Evolutionary conservation across 371 early-diverging fungal species (phyloP).

Genomic region (Syncephalastrum contaminatum): DNA sequence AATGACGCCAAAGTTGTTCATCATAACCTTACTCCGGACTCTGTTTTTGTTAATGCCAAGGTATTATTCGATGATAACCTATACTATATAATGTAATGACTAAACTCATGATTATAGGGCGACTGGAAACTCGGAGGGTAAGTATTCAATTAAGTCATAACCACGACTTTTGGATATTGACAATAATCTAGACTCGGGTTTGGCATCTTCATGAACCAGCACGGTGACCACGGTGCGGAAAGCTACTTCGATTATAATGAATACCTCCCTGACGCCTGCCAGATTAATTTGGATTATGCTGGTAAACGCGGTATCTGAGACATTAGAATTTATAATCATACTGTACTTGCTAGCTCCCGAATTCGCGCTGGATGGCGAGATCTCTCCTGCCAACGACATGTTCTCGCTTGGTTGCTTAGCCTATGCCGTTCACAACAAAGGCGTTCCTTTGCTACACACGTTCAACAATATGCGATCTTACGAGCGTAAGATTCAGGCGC

Average conservation of each 20-base stretch:
- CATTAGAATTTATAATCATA: neutral
- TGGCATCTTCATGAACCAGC: conserved; percentile 58
- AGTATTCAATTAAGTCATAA: conserved; percentile 1
- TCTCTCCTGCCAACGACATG: conserved; percentile 67
- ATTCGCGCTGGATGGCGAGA: conserved; percentile 57
- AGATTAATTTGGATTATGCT: conserved; percentile 71
- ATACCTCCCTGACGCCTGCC: conserved; percentile 64
- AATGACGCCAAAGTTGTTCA: conserved; percentile 81
- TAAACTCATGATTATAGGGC: conserved; percentile 47
- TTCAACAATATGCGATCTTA: conserved; percentile 70
- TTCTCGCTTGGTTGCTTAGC: conserved; percentile 85
- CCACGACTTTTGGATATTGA: neutral
- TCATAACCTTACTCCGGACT: conserved; percentile 72
- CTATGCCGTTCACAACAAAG: conserved; percentile 73
- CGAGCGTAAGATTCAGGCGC: conserved; percentile 53
- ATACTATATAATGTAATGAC: neutral
- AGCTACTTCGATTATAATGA: conserved; percentile 57
- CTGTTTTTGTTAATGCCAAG: conserved; percentile 77
- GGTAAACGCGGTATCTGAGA: conserved; percentile 24
- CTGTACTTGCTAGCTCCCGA: conserved; percentile 67
- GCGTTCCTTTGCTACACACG: conserved; percentile 62
- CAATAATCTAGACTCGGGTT: conserved; percentile 60
- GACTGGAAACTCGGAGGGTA: conserved; percentile 92
- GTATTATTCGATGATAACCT: conserved; percentile 42
- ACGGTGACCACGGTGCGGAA: conserved; percentile 24